These are phyloP conservation scores for Sabuloglossum arenarium DNA, from an alignment of 495 filamentous ascomycete species.

Conservation along the genomic window DNA sequence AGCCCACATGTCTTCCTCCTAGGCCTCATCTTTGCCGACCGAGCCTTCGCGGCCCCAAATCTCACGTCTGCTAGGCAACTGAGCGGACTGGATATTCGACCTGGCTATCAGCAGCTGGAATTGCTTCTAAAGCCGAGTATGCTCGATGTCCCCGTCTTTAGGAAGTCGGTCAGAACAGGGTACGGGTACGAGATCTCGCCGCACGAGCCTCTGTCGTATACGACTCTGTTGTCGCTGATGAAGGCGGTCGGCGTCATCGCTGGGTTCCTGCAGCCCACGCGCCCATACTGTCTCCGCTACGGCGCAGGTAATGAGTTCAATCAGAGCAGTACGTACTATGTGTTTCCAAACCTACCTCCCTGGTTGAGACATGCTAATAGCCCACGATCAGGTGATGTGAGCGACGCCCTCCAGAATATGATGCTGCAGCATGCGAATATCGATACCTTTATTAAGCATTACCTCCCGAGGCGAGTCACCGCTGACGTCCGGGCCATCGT, in stretches of 20 bases:
- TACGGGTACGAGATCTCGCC: slow-evolving; percentile 18
- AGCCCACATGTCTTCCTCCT: slow-evolving; percentile 19
- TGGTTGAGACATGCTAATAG: slow-evolving; percentile 2
- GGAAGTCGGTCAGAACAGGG: slow-evolving; percentile 12
- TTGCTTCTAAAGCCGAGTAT: slow-evolving; percentile 12
- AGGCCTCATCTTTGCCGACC: slow-evolving; percentile 18
- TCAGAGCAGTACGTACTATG: slow-evolving; percentile 11
- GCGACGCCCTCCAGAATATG: slow-evolving; percentile 18
- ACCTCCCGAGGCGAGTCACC: slow-evolving; percentile 15
- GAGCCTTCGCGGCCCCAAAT: slow-evolving; percentile 16
- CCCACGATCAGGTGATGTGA: slow-evolving; percentile 12
- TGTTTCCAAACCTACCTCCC: slow-evolving; percentile 3
- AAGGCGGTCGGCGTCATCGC: slow-evolving; percentile 15
- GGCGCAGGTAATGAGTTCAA: slow-evolving; percentile 19
- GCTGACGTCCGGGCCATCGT: slow-evolving; percentile 11
- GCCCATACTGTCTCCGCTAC: slow-evolving; percentile 18
- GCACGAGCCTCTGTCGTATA: slow-evolving; percentile 15
- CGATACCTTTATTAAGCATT: slow-evolving; percentile 18
- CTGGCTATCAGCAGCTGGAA: slow-evolving; percentile 14
- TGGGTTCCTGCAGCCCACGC: slow-evolving; percentile 9
- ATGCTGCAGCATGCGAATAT: slow-evolving; percentile 18
- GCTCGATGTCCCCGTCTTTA: slow-evolving; percentile 12
- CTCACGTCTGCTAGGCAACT: slow-evolving; percentile 15
- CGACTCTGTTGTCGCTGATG: slow-evolving; percentile 16
- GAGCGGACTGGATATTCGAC: slow-evolving; percentile 13